Percentiles rank a stretch among this genome's conserved stretches.
Conservation (phyloP, 768 basidiomycete species). For the Russula sp. region DNA sequence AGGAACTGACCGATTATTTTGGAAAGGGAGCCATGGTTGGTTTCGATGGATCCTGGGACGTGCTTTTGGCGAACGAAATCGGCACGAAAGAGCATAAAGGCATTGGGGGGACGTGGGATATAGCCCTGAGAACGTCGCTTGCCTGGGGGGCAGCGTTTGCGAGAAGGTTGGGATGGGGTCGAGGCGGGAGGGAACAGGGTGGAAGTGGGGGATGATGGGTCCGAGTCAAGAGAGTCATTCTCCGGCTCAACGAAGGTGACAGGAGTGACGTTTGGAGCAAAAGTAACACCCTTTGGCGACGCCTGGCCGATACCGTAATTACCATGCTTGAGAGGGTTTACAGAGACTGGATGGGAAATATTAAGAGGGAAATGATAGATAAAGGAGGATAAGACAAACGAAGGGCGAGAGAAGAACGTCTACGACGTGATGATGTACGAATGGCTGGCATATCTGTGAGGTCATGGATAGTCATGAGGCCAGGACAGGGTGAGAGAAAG, state of each 20-base stretch:
- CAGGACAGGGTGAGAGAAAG: neutral
- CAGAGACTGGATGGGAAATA: neutral
- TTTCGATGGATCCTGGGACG: conserved; percentile 44
- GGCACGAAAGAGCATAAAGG: conserved; percentile 32
- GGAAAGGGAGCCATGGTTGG: conserved; percentile 41
- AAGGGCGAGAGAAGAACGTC: conserved; percentile 20
- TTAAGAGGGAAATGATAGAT: too few species aligned
- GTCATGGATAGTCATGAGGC: neutral
- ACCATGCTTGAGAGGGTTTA: conserved; percentile 42
- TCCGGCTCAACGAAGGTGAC: conserved; percentile 37
- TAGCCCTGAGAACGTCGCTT: conserved; percentile 53
- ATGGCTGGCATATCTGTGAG: conserved; percentile 18
- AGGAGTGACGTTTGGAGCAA: conserved; percentile 57
- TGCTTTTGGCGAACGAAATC: conserved; percentile 36
- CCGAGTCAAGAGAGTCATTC: conserved; percentile 30
- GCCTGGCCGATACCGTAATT: conserved; percentile 42
- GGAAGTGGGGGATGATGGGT: conserved; percentile 29
- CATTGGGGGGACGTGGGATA: conserved; percentile 30
- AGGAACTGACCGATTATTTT: conserved; percentile 36
- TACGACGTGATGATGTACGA: conserved; percentile 19
- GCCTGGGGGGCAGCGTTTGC: conserved; percentile 48
- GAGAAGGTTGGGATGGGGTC: conserved; percentile 33
- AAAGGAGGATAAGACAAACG: conserved; percentile 8
- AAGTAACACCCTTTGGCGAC: conserved; percentile 45
- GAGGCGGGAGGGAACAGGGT: conserved; percentile 51